Evolutionary conservation across 1,139 yeast genomes (phyloP).

Genomic region (Yamadazyma dushanensis): DNA sequence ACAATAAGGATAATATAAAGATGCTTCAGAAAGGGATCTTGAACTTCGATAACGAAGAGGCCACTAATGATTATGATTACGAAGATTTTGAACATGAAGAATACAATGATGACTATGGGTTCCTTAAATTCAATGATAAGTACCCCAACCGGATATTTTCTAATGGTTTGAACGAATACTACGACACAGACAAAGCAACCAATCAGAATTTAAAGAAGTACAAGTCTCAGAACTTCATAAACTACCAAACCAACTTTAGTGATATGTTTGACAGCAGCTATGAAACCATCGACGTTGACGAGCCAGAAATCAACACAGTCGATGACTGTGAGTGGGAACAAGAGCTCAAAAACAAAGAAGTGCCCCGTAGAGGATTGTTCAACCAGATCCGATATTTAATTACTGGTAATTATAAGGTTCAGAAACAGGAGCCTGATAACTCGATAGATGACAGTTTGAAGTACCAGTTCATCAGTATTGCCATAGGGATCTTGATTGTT

Average conservation of each 20-base stretch:
- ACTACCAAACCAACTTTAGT: conserved; percentile 13
- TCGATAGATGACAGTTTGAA: conserved; percentile 44
- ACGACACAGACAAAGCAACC: conserved; percentile 20
- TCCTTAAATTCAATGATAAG: conserved; percentile 31
- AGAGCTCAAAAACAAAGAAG: conserved; percentile 11
- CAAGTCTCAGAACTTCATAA: conserved; percentile 36
- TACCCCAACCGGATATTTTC: conserved; percentile 33
- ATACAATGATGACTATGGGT: conserved; percentile 36
- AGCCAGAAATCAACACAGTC: conserved; percentile 11
- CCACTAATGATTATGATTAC: conserved; percentile 18
- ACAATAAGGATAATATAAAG: conserved; percentile 16
- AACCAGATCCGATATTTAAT: conserved; percentile 36
- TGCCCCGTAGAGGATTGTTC: conserved; percentile 25
- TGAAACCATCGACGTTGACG: conserved; percentile 9
- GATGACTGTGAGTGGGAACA: conserved; percentile 20
- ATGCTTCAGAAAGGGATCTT: conserved; percentile 23
- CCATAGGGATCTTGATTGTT: conserved; percentile 44
- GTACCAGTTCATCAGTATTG: conserved; percentile 45
- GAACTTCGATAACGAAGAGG: conserved; percentile 13
- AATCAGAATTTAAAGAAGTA: conserved; percentile 26
- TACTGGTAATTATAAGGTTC: conserved; percentile 30
- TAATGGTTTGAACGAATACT: conserved; percentile 28
- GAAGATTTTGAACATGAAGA: conserved; percentile 13
- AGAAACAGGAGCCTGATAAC: conserved; percentile 18
- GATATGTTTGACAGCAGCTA: conserved; percentile 12